Evolutionary conservation across 1,284 basidiomycete genomes (phyloP).

Genomic region (Pseudozyma tsukubaensis): DNA sequence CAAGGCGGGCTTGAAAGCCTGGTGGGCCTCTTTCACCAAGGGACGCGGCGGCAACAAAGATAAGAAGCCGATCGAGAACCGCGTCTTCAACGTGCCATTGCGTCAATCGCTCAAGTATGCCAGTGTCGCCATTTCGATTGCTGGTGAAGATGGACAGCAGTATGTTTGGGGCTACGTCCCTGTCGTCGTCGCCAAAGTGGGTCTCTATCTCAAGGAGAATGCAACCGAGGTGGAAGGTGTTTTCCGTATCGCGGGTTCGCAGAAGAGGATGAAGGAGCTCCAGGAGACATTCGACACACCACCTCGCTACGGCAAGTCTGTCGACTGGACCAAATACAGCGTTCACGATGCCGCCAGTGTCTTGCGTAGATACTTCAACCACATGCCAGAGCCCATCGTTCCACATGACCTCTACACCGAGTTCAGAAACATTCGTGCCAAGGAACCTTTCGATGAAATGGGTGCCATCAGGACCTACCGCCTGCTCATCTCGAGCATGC

Average conservation of each 20-base stretch:
- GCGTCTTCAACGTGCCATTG: conserved; percentile 84
- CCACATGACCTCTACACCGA: conserved; percentile 86
- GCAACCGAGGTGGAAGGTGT: conserved; percentile 92
- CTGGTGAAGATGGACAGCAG: conserved; percentile 72
- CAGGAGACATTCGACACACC: conserved; percentile 89
- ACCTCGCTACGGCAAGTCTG: conserved; percentile 88
- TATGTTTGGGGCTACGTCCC: conserved; percentile 81
- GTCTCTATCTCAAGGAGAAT: conserved; percentile 70
- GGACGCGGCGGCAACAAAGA: conserved; percentile 39
- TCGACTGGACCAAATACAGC: conserved; percentile 91
- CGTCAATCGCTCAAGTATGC: conserved; percentile 86
- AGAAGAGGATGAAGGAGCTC: conserved; percentile 93
- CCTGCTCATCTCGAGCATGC: conserved; percentile 83
- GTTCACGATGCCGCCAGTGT: conserved; percentile 97
- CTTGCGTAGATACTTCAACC: conserved; percentile 92
- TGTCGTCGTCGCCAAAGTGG: conserved; percentile 96
- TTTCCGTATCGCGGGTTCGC: conserved; percentile 81
- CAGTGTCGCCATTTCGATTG: conserved; percentile 93
- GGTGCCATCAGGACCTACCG: conserved; percentile 74
- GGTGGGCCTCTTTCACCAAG: conserved; percentile 64
- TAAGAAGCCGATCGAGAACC: conserved; percentile 36
- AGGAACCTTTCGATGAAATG: conserved; percentile 53
- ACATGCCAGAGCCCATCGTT: conserved; percentile 94
- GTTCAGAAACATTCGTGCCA: conserved; percentile 80
- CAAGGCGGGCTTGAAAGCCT: conserved; percentile 54